Evolutionary conservation across 495 filamentous ascomycete genomes (phyloP), one percentile per base, ranked within the genome.

Genomic region (Glutinoglossum americanum): DNA sequence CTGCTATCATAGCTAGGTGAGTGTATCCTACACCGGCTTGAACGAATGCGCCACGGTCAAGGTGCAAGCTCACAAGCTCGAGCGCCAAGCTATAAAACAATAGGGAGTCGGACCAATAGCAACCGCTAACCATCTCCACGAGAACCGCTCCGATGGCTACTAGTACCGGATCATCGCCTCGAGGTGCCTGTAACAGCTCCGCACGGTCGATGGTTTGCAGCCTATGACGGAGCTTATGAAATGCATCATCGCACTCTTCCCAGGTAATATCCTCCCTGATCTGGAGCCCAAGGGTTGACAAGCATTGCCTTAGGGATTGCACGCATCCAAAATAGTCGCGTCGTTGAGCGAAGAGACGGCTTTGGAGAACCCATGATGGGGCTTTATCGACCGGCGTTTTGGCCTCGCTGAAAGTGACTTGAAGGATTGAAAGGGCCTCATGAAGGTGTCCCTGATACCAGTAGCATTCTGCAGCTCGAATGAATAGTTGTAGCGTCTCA

Each of bases 21-120:
- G 85, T 73, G 61, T 85, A 89, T 0, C 77, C 86, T 61, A 89
- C 76, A 28, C 85, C 81, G 17, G 83, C 79, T 64, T 93, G 83
- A 0, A 82, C 78, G 63, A 84, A 87, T 1, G 76, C 73, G 0
- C 82, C 84, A 41, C 76, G 73, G 10, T 65, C 68, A 17, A 93
- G 71, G 61, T 85, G 81, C 23, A 81, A 75, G 48, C 82, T 74
- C 62, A 90, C 70, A 72, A 88, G 80, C 54, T 81, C 73, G 11
- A 90, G 74, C 4, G 80, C 71, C 59, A 85, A 78, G 56, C 84
- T 79, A 65, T 89, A 93, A 67, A 89, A 94, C 26, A 79, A 75
- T 25, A 86, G 63, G 19, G 73, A 69, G 65, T 92, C 80, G 62
- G 78, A 80, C 87, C 87, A 95, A 69, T 84, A 94, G 0, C 83